Conservation (phyloP, 2,329 filamentous ascomycete genomes). For the Falciphora oryzae region DNA sequence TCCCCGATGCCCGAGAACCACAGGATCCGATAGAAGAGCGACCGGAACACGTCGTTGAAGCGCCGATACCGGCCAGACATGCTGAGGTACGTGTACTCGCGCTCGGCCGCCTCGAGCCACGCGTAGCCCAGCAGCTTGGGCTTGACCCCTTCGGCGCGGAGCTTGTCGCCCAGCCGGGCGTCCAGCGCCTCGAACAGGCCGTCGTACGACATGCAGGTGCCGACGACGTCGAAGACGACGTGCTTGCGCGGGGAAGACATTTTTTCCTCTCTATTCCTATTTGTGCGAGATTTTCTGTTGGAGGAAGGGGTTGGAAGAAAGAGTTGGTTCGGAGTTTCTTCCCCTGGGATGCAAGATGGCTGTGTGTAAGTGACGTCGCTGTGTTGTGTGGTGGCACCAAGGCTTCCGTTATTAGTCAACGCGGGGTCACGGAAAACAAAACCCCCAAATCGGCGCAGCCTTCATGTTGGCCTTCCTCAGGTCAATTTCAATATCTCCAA, state of each 20-base stretch:
- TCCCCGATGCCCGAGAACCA: conserved; percentile 32
- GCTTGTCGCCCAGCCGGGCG: conserved; percentile 30
- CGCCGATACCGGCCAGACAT: conserved; percentile 33
- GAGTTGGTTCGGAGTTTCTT: background rate
- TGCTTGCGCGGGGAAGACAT: conserved; percentile 24
- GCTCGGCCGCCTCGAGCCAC: conserved; percentile 38
- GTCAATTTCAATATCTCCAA: too few species aligned
- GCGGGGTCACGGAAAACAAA: background rate
- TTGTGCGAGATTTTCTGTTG: background rate
- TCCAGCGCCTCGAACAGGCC: conserved; percentile 33
- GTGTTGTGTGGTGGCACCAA: background rate
- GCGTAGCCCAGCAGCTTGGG: conserved; percentile 34
- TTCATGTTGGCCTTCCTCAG: background rate
- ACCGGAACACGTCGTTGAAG: conserved; percentile 32
- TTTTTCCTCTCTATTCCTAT: background rate
- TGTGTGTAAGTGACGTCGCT: too few species aligned
- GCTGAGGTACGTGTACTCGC: conserved; percentile 40
- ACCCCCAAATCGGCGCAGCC: too few species aligned
- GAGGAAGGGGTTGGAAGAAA: background rate
- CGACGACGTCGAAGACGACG: conserved; percentile 42
- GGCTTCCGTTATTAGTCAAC: background rate
- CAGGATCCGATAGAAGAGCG: conserved; percentile 39
- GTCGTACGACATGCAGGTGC: conserved; percentile 37
- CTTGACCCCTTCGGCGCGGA: conserved; percentile 29
- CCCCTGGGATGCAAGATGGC: too few species aligned